Conservation (phyloP, 2,329 filamentous ascomycete genomes). For the Fusarium newnesense region DNA sequence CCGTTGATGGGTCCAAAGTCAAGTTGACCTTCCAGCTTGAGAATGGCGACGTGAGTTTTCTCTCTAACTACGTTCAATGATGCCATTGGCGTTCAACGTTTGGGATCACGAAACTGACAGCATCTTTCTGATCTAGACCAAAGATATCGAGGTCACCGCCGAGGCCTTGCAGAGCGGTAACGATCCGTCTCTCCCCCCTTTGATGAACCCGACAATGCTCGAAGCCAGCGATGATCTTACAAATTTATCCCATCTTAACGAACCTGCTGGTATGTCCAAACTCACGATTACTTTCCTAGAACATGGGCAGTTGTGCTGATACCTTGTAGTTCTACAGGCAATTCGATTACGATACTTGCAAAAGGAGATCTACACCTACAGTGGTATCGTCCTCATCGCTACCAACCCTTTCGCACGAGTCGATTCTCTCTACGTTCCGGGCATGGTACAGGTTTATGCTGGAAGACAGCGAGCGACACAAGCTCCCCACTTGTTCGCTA, state of each 20-base stretch:
- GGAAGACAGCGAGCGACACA: conserved; percentile 97
- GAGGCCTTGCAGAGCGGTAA: conserved; percentile 81
- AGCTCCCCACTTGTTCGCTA: conserved; percentile 97
- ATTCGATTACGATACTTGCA: conserved; percentile 97
- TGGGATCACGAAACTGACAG: conserved; percentile 15
- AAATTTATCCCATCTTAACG: conserved; percentile 96
- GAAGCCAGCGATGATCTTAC: conserved; percentile 99
- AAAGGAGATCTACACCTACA: conserved; percentile 99
- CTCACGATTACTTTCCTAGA: background rate
- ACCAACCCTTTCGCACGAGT: conserved; percentile 98
- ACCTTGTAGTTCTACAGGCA: conserved; percentile 83
- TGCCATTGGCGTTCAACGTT: background rate
- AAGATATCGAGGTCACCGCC: conserved; percentile 80
- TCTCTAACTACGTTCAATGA: background rate
- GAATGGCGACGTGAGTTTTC: conserved; percentile 81
- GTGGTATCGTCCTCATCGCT: conserved; percentile 97
- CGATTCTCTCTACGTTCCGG: conserved; percentile 97
- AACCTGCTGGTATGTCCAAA: conserved; percentile 81
- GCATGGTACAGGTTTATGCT: conserved; percentile 99
- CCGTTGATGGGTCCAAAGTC: conserved; percentile 85
- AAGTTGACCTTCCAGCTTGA: conserved; percentile 88
- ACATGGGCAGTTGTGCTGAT: conserved; percentile 34
- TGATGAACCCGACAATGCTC: conserved; percentile 98
- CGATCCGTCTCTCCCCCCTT: conserved; percentile 82
- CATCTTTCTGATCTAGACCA: conserved; percentile 60